Base-by-base conservation (phyloP, 2,329 filamentous ascomycete genomes). In the Colletotrichum spaethianum region DNA sequence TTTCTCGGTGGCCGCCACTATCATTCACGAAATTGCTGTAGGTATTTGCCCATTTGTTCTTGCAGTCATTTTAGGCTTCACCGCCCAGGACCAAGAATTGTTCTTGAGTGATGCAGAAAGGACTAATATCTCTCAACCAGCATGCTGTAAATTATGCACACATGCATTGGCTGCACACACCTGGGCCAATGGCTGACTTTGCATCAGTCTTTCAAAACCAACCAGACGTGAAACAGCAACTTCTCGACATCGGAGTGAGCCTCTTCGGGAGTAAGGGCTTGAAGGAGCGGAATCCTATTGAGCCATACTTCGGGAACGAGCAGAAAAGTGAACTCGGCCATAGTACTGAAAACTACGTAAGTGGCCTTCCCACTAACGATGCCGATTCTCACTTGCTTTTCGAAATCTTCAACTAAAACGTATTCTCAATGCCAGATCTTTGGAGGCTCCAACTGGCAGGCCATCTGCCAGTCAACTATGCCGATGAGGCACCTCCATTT, bases 361-460 rank as follows among this genome's bases (percentile, higher is more conserved):
- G 59, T 62, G 7, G 8, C 12, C 38, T 28, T 3, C 9, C 8
- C 9, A 20, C 18, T 4, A 11, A 20, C 9, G 9, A n/a, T 20
- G 9, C 12, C 6, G 9, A 33, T 44, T 44, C 3, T 26, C 9
- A 1, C 26, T 48, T 8, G 11, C 3, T 33, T 36, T 16, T 33
- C 12, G 7, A 33, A 31, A 14, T 46, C 18, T 26, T 20, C 6
- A 16, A 23, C 57, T 33, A 4, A 44, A 8, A 3, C 23, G 7
- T 16, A 23, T 6, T 3, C 8, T 18, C 4, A 4, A 56, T 18
- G 33, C 44, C 55, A 72, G 67, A 28, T 74, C 2, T 74, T 59
- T 36, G 72, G 68, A 1, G 70, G 67, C 0, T 18, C 31, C 3
- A 33, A 36, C n/a, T 72, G 68, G 71, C 36, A 61, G 5, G 14